A percentile compares a stretch with the other conserved stretches of the same genome.
These are phyloP conservation scores for Plasmodium sp. DNA, from an alignment of 169 alveolate species.

Conservation along the genomic window DNA sequence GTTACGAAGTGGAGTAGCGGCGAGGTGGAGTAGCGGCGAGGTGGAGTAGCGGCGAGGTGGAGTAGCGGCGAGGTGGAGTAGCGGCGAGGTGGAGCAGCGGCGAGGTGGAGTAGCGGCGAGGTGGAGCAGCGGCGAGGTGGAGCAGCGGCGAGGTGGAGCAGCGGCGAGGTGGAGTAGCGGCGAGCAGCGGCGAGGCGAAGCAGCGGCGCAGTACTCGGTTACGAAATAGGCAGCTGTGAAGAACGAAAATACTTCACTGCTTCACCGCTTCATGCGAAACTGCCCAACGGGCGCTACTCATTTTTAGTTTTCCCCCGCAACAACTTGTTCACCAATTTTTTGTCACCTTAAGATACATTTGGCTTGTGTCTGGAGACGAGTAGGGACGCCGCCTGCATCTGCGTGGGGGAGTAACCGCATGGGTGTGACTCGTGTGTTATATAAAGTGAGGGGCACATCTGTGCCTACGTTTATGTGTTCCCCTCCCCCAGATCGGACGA, in stretches of 20 bases:
- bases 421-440: not conserved
- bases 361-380: not conserved
- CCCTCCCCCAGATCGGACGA: not conserved
- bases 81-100: too few species aligned
- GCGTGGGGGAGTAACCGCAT: not conserved
- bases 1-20: not conserved
- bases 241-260: too few species aligned
- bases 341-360: not conserved
- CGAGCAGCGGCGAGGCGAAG: too few species aligned
- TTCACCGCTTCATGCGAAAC: too few species aligned
- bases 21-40: not conserved
- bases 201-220: too few species aligned
- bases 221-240: too few species aligned
- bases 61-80: too few species aligned
- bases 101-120: too few species aligned
- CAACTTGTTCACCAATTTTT: not conserved
- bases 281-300: not conserved
- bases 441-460: not conserved
- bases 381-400: conserved; percentile 11
- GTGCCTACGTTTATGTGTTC: not conserved
- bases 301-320: not conserved
- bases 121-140: too few species aligned
- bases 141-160: too few species aligned
- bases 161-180: too few species aligned
- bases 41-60: not conserved